Conservation (phyloP, 2,329 filamentous ascomycete species). For the Venturia effusa region DNA sequence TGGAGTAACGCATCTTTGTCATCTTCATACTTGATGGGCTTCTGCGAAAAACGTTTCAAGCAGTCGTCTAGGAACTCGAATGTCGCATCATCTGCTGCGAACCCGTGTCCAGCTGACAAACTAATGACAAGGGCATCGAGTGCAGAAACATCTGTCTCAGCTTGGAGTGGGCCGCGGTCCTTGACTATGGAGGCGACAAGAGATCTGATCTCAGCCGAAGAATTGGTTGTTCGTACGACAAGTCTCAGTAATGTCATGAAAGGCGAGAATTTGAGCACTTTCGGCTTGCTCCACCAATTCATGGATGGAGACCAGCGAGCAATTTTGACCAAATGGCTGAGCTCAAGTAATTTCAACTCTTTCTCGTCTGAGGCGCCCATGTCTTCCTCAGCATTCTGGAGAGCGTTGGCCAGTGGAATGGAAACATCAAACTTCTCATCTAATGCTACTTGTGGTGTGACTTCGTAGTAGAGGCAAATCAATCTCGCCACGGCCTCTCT, state of each 20-base stretch:
- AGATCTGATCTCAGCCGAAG: conserved; percentile 40
- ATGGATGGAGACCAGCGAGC: conserved; percentile 72
- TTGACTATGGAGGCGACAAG: conserved; percentile 51
- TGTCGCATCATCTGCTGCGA: conserved; percentile 31
- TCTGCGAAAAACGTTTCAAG: conserved; percentile 60
- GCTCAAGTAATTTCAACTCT: conserved; percentile 56
- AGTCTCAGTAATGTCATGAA: conserved; percentile 61
- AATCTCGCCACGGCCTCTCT: conserved; percentile 70
- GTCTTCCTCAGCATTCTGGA: conserved; percentile 34
- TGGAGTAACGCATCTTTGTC: conserved; percentile 42
- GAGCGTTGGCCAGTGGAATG: conserved; percentile 55
- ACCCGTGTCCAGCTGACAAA: conserved; percentile 28
- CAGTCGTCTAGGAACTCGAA: conserved; percentile 77
- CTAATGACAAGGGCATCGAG: conserved; percentile 37
- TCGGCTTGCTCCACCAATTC: conserved; percentile 76
- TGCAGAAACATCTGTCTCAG: conserved; percentile 26
- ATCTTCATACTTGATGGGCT: conserved; percentile 76
- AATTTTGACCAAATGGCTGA: conserved; percentile 72
- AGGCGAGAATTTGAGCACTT: conserved; percentile 53
- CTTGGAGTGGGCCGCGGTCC: conserved; percentile 57
- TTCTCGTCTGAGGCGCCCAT: conserved; percentile 32
- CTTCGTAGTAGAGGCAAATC: conserved; percentile 73
- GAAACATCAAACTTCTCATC: conserved; percentile 86
- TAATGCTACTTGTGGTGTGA: conserved; percentile 67
- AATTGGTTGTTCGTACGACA: conserved; percentile 39